Conservation (phyloP, 1,284 basidiomycete genomes). For the Boletus mariae region DNA sequence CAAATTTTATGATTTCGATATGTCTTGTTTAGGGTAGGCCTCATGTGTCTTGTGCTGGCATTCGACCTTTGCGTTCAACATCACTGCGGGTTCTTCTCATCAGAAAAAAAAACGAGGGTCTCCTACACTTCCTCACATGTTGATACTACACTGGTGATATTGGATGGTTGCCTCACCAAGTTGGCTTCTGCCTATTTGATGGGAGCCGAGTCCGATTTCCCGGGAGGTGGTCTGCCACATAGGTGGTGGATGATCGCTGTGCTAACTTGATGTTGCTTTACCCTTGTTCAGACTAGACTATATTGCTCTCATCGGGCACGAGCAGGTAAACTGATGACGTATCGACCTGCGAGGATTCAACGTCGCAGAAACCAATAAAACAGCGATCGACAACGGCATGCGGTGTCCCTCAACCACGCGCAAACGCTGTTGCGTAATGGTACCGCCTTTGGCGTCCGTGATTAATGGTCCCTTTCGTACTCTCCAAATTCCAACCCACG, state of each 20-base stretch:
- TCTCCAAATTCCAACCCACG: conserved; percentile 1
- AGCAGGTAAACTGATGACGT: conserved; percentile 23
- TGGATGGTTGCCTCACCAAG: background rate
- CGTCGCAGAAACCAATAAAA: background rate
- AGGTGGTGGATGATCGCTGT: background rate
- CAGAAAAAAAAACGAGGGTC: background rate
- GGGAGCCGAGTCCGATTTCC: background rate
- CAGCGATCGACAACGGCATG: conserved; percentile 20
- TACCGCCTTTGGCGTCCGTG: background rate
- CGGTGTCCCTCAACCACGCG: background rate
- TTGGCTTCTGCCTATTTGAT: background rate
- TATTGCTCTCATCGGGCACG: background rate
- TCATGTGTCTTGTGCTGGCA: background rate
- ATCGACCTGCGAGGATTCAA: conserved; percentile 7
- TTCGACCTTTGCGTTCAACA: background rate
- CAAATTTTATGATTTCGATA: conserved; percentile 20
- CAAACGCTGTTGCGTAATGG: background rate
- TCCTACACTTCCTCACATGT: background rate
- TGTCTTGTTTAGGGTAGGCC: conserved; percentile 32
- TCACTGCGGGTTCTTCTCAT: conserved; percentile 1
- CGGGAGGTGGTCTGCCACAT: background rate
- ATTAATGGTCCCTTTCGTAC: background rate
- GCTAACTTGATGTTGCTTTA: too few species aligned
- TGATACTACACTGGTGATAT: background rate
- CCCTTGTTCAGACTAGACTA: too few species aligned